These are phyloP conservation scores for Achaetomium macrosporum DNA, from an alignment of 2,329 filamentous ascomycete species.

Conservation along the genomic window DNA sequence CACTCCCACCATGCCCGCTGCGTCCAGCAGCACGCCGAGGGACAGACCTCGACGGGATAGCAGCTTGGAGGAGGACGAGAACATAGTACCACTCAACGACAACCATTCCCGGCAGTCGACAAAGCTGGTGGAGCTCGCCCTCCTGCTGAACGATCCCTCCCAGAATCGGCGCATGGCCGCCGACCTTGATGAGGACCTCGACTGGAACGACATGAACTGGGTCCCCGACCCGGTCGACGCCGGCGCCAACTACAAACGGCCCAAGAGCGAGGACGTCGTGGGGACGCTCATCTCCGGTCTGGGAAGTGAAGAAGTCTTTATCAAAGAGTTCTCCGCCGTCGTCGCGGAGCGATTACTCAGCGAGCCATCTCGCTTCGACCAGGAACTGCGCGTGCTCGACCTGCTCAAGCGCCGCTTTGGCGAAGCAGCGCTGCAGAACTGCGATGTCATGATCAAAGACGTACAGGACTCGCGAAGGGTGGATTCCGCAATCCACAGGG, in stretches of 20 bases:
- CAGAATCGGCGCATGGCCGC: slow-evolving; percentile 45
- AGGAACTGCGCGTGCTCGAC: slow-evolving; percentile 76
- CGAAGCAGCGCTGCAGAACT: slow-evolving; percentile 78
- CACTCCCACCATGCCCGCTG: slow-evolving; percentile 13
- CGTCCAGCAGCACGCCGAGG: not conserved
- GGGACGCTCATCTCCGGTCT: slow-evolving; percentile 84
- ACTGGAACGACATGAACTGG: slow-evolving; percentile 93
- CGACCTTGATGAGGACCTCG: slow-evolving; percentile 58
- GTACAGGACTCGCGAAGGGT: slow-evolving; percentile 76
- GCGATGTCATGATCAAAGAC: slow-evolving; percentile 96
- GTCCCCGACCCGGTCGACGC: slow-evolving; percentile 89
- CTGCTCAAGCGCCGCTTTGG: slow-evolving; percentile 86
- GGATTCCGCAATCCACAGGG: slow-evolving; percentile 59
- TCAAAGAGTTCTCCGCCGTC: slow-evolving; percentile 86
- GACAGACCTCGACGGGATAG: slow-evolving; percentile 3
- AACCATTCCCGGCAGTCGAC: slow-evolving; percentile 21
- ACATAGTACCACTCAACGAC: not conserved
- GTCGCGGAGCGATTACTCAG: slow-evolving; percentile 74
- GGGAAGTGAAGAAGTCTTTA: slow-evolving; percentile 84
- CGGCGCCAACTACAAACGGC: slow-evolving; percentile 83
- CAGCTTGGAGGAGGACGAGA: slow-evolving; percentile 2
- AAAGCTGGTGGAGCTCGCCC: slow-evolving; percentile 61
- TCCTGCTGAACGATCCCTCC: slow-evolving; percentile 56
- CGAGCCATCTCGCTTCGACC: slow-evolving; percentile 59
- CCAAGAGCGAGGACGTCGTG: slow-evolving; percentile 82